Conservation (phyloP, 2,329 filamentous ascomycete species). For the Rhinocladiella mackenziei region DNA sequence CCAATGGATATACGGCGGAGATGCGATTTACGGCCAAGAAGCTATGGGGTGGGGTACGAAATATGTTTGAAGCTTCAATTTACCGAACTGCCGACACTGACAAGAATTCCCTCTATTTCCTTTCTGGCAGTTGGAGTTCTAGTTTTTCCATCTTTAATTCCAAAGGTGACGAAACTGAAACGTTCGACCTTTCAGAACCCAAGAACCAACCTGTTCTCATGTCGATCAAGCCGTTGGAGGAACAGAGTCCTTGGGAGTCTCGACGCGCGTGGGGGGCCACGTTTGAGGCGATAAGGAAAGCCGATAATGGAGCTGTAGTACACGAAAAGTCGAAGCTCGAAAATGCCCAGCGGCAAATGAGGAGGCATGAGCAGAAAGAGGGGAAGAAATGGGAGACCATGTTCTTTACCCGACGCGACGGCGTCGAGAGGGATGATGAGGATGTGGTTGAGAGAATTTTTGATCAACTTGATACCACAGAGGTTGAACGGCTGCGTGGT, state of each 20-base stretch:
- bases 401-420: slow-evolving; percentile 59
- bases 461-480: slow-evolving; percentile 5
- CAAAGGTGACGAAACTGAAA: slow-evolving; percentile 45
- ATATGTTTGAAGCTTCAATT: slow-evolving; percentile 22
- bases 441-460: slow-evolving; percentile 9
- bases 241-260: slow-evolving; percentile 83
- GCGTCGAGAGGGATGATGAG: background rate
- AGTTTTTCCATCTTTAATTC: slow-evolving; percentile 69
- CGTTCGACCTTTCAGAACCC: slow-evolving; percentile 47
- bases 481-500: slow-evolving; percentile 16
- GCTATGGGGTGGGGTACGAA: slow-evolving; percentile 23
- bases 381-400: slow-evolving; percentile 74
- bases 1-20: slow-evolving; percentile 24
- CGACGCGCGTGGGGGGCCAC: slow-evolving; percentile 85
- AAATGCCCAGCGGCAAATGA: slow-evolving; percentile 73
- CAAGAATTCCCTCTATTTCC: slow-evolving; percentile 15
- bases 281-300: slow-evolving; percentile 70
- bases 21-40: slow-evolving; percentile 26
- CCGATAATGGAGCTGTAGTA: slow-evolving; percentile 76
- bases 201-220: slow-evolving; percentile 47
- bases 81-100: slow-evolving; percentile 17
- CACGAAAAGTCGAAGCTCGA: slow-evolving; percentile 85
- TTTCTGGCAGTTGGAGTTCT: slow-evolving; percentile 43
- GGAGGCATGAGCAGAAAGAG: slow-evolving; percentile 71
- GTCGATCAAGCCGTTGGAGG: slow-evolving; percentile 64